phyloP scores from a whole-genome alignment of 441 rosid species.

The Aquilaria agallochum region DNA sequence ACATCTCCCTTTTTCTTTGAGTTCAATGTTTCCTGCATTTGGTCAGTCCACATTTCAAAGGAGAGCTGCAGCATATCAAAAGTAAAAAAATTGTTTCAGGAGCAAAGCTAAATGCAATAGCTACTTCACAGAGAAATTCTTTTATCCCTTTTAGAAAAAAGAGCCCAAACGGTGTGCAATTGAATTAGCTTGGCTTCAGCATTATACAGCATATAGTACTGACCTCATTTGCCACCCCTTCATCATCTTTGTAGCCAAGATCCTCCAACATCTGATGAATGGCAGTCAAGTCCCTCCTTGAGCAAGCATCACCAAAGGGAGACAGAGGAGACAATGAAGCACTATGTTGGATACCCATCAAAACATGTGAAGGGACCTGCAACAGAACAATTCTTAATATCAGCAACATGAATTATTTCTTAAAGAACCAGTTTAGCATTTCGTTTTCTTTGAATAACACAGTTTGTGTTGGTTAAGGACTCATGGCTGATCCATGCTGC shows the following conservation, averaged over 20 bases:
- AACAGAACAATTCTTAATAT: neutral
- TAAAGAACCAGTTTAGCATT: too few species aligned
- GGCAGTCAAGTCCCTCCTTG: constrained; percentile 73
- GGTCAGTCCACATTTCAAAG: constrained; percentile 87
- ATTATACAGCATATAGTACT: neutral
- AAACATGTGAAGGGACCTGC: constrained; percentile 67
- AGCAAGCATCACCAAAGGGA: constrained; percentile 81
- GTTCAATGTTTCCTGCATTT: constrained; percentile 79
- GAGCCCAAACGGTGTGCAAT: too few species aligned
- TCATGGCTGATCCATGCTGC: too few species aligned
- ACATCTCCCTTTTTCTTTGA: constrained; percentile 83
- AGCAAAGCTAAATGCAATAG: constrained; percentile 4
- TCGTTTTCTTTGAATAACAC: too few species aligned
- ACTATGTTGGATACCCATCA: constrained; percentile 70
- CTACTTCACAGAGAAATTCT: neutral
- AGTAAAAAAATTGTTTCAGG: constrained; percentile 7
- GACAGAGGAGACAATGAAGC: constrained; percentile 53
- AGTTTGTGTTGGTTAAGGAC: too few species aligned
- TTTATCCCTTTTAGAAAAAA: too few species aligned
- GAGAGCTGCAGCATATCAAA: constrained; percentile 57
- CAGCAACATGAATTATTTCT: too few species aligned
- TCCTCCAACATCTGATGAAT: constrained; percentile 72
- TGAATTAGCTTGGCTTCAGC: too few species aligned
- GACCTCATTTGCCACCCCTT: constrained; percentile 67
- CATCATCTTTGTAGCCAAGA: constrained; percentile 88